phyloP scores from a whole-genome alignment of 768 basidiomycete genomes.

The Collybia nuda region DNA sequence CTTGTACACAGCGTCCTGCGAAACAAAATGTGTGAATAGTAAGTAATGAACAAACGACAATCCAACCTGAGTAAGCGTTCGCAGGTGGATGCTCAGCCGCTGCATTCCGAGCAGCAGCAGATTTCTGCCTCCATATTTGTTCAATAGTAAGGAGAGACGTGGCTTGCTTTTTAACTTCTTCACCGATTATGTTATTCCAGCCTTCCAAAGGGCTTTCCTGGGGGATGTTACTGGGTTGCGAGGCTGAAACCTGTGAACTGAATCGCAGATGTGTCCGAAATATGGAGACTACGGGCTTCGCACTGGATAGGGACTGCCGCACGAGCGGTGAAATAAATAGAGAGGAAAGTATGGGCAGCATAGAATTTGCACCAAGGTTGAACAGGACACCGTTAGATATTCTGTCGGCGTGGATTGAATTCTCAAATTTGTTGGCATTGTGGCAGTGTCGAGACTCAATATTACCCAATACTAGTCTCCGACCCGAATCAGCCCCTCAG shows the following conservation, averaged over 20 bases:
- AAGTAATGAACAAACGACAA: background rate
- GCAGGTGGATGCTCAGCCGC: conserved; percentile 30
- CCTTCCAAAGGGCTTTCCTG: background rate
- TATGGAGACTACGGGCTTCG: conserved; percentile 1
- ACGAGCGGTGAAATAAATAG: conserved; percentile 12
- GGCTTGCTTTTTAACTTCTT: background rate
- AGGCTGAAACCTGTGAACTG: background rate
- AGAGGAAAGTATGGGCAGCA: background rate
- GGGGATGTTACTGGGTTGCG: background rate
- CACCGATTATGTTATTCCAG: background rate
- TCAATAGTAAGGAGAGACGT: conserved; percentile 15
- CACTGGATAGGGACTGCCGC: conserved; percentile 2
- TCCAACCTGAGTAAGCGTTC: conserved; percentile 53
- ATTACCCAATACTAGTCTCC: no score
- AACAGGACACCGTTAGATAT: background rate
- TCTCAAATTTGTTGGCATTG: conserved; percentile 15
- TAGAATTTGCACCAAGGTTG: background rate
- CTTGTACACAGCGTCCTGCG: conserved; percentile 62
- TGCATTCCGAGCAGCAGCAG: conserved; percentile 20
- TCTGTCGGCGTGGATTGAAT: background rate
- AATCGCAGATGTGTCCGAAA: conserved; percentile 7
- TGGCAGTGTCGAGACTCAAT: background rate
- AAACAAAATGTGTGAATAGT: background rate
- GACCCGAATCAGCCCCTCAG: no score
- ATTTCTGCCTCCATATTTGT: conserved; percentile 38